These are phyloP conservation scores for Ophiostoma australiae DNA, from an alignment of 2,329 filamentous ascomycete genomes.

Conservation along the genomic window DNA sequence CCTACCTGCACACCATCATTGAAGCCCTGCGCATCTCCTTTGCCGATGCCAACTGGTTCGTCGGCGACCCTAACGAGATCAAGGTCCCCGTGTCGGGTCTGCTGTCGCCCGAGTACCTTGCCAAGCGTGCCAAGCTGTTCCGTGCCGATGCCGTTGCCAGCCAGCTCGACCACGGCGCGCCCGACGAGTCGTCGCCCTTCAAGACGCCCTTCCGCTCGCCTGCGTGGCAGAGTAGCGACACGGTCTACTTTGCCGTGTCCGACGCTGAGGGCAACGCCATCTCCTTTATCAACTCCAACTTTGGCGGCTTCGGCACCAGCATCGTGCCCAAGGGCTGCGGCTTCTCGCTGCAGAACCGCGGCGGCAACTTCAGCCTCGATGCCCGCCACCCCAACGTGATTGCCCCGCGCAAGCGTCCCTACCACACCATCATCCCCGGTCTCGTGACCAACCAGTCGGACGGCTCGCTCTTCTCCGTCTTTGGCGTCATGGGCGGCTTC, in stretches of 20 bases:
- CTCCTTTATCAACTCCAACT: constrained; percentile 96
- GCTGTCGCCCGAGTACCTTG: constrained; percentile 68
- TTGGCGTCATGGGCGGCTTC: constrained; percentile 96
- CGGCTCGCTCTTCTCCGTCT: constrained; percentile 72
- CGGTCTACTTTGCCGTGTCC: constrained; percentile 86
- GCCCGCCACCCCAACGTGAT: constrained; percentile 72
- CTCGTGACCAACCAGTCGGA: constrained; percentile 75
- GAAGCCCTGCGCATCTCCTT: constrained; percentile 87
- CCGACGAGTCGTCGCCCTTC: constrained; percentile 52
- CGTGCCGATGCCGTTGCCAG: constrained; percentile 44
- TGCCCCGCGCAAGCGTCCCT: constrained; percentile 79
- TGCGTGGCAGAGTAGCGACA: constrained; percentile 80
- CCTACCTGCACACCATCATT: constrained; percentile 80
- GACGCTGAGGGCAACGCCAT: constrained; percentile 83
- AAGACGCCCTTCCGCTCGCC: constrained; percentile 54
- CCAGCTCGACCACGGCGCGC: constrained; percentile 19
- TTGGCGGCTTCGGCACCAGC: constrained; percentile 77
- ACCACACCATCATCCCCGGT: constrained; percentile 96
- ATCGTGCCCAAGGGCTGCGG: constrained; percentile 84
- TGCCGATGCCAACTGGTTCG: constrained; percentile 83
- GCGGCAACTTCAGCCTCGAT: constrained; percentile 74
- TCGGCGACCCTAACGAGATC: constrained; percentile 72
- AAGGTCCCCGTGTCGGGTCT: constrained; percentile 66
- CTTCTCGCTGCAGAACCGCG: constrained; percentile 88
- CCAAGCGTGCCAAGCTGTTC: constrained; percentile 60